Base-by-base conservation (phyloP, 139 green algal species). In the Haematococcus lacustris region DNA sequence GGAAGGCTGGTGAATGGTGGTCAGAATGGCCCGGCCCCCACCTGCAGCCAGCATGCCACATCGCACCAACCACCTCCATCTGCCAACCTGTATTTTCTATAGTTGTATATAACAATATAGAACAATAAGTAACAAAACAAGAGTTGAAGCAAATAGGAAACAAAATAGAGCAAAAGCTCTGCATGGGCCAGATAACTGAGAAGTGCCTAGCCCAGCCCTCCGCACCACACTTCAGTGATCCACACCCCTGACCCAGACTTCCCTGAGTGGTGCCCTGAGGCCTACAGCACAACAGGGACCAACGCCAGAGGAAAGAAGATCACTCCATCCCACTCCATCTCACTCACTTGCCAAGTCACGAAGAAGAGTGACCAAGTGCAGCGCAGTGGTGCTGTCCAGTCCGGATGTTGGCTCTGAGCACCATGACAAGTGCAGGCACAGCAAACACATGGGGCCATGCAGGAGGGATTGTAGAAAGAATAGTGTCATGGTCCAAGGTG, bases 1-100 rank as follows among this genome's bases (percentile, higher is more conserved):
- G 66, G 81, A 89, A 32, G 93, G 92, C 84, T 97, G 92, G 79
- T 97, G 92, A 73, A 97, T 96, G 67, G 92, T 97, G 65, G 88
- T 91, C 1, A 94, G 53, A 38, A 96, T 82, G 21, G 87, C 79
- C 26, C 87, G 82, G 37, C 92, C 91, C 9, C 85, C 89, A 53
- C 37, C 61, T 68, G 61, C 17, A 25, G 5, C 5, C 57, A 30
- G 13, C 17, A 57, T 57, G 17, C 47, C 13, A 13, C 21, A 21
- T 21, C 47, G 13, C 47, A 57, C 13, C 21, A n/a, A 21, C 47
- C 13, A 13, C 47, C 13, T 28, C 53, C 53, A 63, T 7, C 7
- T 6, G 7, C 17, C 53, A 17, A 6, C 9, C 53, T 63, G 53
- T 6, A 63, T n/a, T 17, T n/a, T 6, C 17, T 6, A 37, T 6